These are phyloP conservation scores for Jackrogersella minutella DNA, from an alignment of 495 filamentous ascomycete species.

Conservation along the genomic window DNA sequence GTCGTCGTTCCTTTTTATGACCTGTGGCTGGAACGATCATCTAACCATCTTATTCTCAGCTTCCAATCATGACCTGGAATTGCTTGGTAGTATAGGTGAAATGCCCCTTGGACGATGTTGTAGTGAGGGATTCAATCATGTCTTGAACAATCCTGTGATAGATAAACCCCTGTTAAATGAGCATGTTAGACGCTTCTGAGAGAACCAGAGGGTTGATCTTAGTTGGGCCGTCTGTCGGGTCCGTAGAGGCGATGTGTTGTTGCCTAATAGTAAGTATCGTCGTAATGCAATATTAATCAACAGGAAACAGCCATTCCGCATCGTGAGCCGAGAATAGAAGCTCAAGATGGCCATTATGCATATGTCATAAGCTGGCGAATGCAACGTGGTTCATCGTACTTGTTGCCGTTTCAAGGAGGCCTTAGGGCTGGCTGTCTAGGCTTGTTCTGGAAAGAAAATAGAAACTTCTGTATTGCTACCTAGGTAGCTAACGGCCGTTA, in stretches of 20 bases:
- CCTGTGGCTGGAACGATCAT: conserved; percentile 1
- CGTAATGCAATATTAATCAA: conserved; percentile 19
- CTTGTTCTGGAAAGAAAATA: conserved; percentile 35
- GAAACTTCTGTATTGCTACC: conserved; percentile 25
- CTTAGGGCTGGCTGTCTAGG: neutral
- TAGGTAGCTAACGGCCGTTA: neutral
- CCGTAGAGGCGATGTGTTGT: neutral
- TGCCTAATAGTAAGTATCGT: neutral
- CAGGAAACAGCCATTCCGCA: conserved; percentile 17
- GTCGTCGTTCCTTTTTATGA: neutral
- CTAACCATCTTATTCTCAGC: neutral
- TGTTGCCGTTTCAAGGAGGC: conserved; percentile 29
- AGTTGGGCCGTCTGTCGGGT: conserved; percentile 5
- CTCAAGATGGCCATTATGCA: conserved; percentile 11
- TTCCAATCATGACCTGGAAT: neutral
- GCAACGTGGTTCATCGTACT: conserved; percentile 27
- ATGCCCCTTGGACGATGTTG: conserved; percentile 9
- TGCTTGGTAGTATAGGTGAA: conserved; percentile 1
- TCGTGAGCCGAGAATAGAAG: conserved; percentile 31
- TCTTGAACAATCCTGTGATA: conserved; percentile 26
- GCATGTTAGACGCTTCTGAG: neutral
- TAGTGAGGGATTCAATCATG: conserved; percentile 15
- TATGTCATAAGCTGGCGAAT: conserved; percentile 22
- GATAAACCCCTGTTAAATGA: conserved; percentile 1
- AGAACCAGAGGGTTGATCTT: conserved; percentile 20